Conservation (phyloP, 2,329 filamentous ascomycete genomes). For the Metarhizium guizhouense region DNA sequence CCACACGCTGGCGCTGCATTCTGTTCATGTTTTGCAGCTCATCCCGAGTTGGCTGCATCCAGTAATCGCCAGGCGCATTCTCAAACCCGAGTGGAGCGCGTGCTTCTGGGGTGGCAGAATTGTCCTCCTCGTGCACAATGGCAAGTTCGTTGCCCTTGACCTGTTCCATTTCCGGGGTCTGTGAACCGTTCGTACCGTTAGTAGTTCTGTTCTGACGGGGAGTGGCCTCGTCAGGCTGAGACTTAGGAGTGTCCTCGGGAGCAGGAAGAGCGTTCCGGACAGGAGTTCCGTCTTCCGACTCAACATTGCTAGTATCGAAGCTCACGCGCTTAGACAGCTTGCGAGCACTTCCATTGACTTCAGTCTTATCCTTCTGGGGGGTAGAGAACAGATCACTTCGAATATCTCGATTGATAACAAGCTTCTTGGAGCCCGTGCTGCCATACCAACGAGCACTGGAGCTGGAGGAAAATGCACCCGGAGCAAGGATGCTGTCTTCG, state of each 20-base stretch:
- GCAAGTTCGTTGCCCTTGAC: conserved; percentile 67
- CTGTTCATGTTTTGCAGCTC: conserved; percentile 74
- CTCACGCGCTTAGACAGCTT: conserved; percentile 80
- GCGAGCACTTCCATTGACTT: conserved; percentile 30
- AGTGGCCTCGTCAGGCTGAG: conserved; percentile 25
- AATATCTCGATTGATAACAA: conserved; percentile 85
- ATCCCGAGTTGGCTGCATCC: conserved; percentile 68
- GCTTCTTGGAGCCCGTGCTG: conserved; percentile 70
- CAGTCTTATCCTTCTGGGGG: conserved; percentile 43
- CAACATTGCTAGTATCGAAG: conserved; percentile 62
- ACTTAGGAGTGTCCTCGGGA: conserved; percentile 19
- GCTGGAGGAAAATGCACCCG: conserved; percentile 72
- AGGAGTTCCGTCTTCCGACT: conserved; percentile 24
- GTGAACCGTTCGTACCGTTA: conserved; percentile 19
- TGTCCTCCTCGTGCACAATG: conserved; percentile 65
- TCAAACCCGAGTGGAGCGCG: conserved; percentile 22
- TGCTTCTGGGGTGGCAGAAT: conserved; percentile 18
- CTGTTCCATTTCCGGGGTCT: conserved; percentile 59
- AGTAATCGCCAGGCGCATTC: conserved; percentile 66
- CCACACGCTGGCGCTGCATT: conserved; percentile 65
- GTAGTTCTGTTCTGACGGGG: conserved; percentile 47
- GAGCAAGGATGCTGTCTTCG: conserved; percentile 78
- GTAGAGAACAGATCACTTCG: conserved; percentile 62
- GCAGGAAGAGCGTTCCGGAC: conserved; percentile 25
- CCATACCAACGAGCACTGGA: conserved; percentile 54